Conservation (phyloP, 169 alveolate species). For the Eimeria necatrix region DNA sequence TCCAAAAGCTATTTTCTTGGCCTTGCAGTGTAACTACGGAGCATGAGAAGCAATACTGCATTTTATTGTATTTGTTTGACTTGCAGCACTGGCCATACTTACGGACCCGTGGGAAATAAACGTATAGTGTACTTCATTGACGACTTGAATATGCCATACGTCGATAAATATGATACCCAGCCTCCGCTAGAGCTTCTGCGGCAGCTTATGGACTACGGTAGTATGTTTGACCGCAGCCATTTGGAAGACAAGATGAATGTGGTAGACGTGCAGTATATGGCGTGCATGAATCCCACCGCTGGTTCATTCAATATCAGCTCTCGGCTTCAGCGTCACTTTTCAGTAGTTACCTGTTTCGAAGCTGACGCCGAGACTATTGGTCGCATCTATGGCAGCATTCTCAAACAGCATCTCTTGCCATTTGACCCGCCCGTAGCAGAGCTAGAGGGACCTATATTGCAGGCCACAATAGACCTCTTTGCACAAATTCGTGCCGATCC, state of each 20-base stretch:
- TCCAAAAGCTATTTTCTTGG: background rate
- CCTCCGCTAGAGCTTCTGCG: constrained; percentile 95
- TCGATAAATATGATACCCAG: constrained; percentile 98
- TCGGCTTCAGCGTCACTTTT: constrained; percentile 95
- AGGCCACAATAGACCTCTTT: constrained; percentile 92
- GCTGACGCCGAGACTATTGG: constrained; percentile 92
- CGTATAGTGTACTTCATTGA: constrained; percentile 95
- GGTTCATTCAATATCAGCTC: constrained; percentile 95
- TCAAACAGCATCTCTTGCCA: constrained; percentile 92
- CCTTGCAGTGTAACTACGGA: background rate
- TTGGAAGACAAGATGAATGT: constrained; percentile 93
- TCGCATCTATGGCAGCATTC: constrained; percentile 91
- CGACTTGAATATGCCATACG: constrained; percentile 97
- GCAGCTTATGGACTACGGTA: constrained; percentile 91
- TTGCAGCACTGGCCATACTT: constrained; percentile 93
- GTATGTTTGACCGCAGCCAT: constrained; percentile 79
- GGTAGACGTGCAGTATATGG: constrained; percentile 95
- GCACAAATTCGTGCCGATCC: constrained; percentile 81
- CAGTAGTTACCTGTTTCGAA: constrained; percentile 92
- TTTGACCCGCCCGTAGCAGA: constrained; percentile 91
- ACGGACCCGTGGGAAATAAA: constrained; percentile 95
- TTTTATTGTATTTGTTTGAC: background rate
- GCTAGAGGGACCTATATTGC: constrained; percentile 89
- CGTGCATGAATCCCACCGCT: constrained; percentile 97
- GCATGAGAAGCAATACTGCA: background rate